Conservation (phyloP, 306 rosid species). For the Astragalus glycyphyllos region DNA sequence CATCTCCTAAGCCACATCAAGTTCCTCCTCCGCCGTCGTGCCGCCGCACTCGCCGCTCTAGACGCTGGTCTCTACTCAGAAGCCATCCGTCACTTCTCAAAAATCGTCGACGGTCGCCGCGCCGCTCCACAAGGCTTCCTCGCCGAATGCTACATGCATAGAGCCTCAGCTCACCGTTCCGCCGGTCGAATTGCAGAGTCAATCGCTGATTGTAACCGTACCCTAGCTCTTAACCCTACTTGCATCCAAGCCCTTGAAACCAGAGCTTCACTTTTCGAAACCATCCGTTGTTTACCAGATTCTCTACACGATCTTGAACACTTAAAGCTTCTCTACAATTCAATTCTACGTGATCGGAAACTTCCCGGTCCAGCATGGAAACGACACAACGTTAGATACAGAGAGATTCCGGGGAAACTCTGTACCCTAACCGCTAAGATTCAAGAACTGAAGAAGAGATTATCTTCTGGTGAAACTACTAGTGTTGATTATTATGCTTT, state of each 20-base stretch:
- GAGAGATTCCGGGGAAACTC: conserved; percentile 89
- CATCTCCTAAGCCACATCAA: conserved; percentile 83
- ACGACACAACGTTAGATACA: conserved; percentile 75
- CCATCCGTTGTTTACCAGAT: conserved; percentile 84
- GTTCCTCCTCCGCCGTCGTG: conserved; percentile 79
- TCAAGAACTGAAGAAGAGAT: conserved; percentile 71
- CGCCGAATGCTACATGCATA: conserved; percentile 83
- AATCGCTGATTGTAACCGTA: conserved; percentile 89
- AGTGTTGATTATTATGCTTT: conserved; percentile 81
- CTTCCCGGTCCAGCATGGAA: conserved; percentile 94
- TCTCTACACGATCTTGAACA: conserved; percentile 91
- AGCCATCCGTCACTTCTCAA: conserved; percentile 90
- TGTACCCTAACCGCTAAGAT: conserved; percentile 65
- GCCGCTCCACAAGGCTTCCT: conserved; percentile 90
- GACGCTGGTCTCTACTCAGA: conserved; percentile 85
- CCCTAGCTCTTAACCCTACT: conserved; percentile 75
- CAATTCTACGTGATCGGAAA: conserved; percentile 81
- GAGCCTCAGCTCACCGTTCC: conserved; percentile 73
- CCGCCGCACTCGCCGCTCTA: conserved; percentile 88
- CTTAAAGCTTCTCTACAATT: conserved; percentile 81
- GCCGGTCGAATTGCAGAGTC: conserved; percentile 85
- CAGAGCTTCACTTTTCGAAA: conserved; percentile 78
- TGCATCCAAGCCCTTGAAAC: conserved; percentile 88
- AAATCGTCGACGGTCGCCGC: conserved; percentile 93
- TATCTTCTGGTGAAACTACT: conserved; percentile 71